Evolutionary conservation across 73 alveolate species (phyloP).

Genomic region (Paramecium tetraurelia): DNA sequence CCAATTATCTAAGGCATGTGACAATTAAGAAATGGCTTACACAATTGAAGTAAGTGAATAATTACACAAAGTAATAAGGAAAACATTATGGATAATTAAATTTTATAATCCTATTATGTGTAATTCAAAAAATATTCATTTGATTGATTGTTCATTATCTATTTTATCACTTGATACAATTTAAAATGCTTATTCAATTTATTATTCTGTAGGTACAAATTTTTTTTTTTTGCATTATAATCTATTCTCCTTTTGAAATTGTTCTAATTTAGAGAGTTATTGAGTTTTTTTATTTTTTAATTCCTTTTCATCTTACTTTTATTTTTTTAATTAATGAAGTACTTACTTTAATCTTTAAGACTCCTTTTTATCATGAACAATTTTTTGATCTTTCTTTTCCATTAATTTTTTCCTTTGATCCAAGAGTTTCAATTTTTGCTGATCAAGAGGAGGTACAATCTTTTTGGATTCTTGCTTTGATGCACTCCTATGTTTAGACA

Average conservation of each 20-base stretch:
- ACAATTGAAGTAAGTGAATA: background rate
- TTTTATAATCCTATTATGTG: background rate
- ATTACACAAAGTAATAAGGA: background rate
- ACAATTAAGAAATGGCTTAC: background rate
- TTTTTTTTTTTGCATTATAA: background rate
- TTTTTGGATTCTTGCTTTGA: background rate
- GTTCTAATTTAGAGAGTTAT: background rate
- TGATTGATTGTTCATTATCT: background rate
- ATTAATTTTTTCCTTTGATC: background rate
- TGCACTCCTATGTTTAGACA: background rate
- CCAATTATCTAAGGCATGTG: background rate
- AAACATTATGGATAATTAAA: background rate
- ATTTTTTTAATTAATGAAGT: background rate
- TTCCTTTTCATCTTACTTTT: background rate
- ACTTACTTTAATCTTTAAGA: background rate
- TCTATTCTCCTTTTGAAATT: background rate
- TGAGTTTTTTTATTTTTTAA: background rate
- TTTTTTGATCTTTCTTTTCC: background rate
- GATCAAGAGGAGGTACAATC: background rate
- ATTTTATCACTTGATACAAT: background rate
- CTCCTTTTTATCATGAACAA: background rate
- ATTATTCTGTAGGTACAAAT: slow-evolving; percentile 3
- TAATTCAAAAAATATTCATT: background rate
- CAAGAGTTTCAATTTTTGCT: background rate
- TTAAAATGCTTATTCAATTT: background rate